A percentile compares a stretch with the other conserved stretches of the same genome.
phyloP scores from a whole-genome alignment of 1,284 basidiomycete genomes.

The Naganishia albida region DNA sequence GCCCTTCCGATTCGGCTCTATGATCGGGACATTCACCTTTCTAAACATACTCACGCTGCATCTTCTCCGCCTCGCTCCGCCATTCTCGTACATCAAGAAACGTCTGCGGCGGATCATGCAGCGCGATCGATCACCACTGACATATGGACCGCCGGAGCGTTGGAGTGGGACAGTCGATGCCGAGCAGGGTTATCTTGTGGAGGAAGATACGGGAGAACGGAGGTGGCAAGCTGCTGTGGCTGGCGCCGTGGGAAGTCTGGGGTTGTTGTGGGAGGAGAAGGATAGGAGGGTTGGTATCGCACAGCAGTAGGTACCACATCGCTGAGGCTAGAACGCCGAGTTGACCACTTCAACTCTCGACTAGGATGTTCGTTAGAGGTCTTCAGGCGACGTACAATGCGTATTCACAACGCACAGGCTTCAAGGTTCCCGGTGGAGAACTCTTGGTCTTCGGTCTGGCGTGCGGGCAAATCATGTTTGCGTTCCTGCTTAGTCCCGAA shows the following conservation, averaged over 20 bases:
- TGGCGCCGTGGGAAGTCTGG: conserved; percentile 73
- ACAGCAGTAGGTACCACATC: conserved; percentile 65
- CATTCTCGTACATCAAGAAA: conserved; percentile 58
- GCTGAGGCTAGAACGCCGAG: neutral
- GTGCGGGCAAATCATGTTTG: conserved; percentile 87
- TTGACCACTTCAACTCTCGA: neutral
- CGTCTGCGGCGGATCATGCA: conserved; percentile 39
- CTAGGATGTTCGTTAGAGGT: conserved; percentile 54
- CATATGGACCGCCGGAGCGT: conserved; percentile 49
- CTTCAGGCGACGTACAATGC: conserved; percentile 57
- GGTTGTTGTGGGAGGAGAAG: conserved; percentile 77
- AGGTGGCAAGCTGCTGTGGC: conserved; percentile 88
- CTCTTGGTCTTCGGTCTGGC: conserved; percentile 79
- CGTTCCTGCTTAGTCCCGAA: conserved; percentile 76
- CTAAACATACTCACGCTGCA: conserved; percentile 82
- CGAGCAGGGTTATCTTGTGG: conserved; percentile 40
- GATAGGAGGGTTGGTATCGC: conserved; percentile 71
- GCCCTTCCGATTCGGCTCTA: conserved; percentile 76
- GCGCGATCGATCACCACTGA: conserved; percentile 42
- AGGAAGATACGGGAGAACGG: conserved; percentile 59
- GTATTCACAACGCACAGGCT: conserved; percentile 52
- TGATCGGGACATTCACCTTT: conserved; percentile 80
- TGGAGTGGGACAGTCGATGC: conserved; percentile 11
- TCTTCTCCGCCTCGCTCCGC: conserved; percentile 70
- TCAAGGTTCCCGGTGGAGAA: conserved; percentile 80